Evolutionary conservation across 257 asterid species (phyloP).

Genomic region (Penstemon newberryi): DNA sequence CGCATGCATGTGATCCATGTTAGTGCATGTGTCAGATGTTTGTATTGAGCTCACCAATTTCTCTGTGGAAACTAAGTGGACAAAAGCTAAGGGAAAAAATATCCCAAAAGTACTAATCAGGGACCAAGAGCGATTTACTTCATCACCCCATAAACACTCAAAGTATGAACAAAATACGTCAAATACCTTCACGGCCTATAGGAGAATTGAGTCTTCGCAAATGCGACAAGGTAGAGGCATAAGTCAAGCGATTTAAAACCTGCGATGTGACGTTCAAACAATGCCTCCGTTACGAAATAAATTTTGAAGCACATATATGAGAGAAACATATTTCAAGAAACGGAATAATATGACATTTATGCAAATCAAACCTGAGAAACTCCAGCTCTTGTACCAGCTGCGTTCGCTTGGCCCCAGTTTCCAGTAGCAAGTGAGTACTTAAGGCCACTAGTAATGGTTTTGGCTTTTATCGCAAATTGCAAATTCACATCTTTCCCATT

Average conservation of each 20-base stretch:
- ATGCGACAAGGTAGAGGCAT: conserved; percentile 95
- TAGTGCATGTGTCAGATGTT: background rate
- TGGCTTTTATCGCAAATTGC: conserved; percentile 98
- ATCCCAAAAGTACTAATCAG: background rate
- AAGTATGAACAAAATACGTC: background rate
- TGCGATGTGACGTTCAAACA: conserved; percentile 33
- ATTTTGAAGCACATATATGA: conserved; percentile 1
- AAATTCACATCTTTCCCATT: conserved; percentile 95
- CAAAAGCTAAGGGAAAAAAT: background rate
- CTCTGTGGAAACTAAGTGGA: background rate
- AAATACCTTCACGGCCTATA: conserved; percentile 94
- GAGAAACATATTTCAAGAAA: background rate
- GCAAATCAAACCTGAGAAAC: conserved; percentile 80
- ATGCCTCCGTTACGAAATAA: conserved; percentile 15
- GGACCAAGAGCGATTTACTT: background rate
- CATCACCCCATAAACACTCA: conserved; percentile 11
- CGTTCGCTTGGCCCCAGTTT: conserved; percentile 99
- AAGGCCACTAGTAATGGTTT: conserved; percentile 95
- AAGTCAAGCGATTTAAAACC: conserved; percentile 98
- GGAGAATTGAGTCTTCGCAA: conserved; percentile 95
- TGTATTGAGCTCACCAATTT: background rate
- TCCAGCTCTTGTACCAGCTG: conserved; percentile 98
- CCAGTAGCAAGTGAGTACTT: conserved; percentile 97
- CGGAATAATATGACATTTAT: conserved; percentile 11
- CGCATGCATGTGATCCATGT: background rate